These are phyloP conservation scores for Hypoxylon rickii DNA, from an alignment of 495 filamentous ascomycete species.

Conservation along the genomic window DNA sequence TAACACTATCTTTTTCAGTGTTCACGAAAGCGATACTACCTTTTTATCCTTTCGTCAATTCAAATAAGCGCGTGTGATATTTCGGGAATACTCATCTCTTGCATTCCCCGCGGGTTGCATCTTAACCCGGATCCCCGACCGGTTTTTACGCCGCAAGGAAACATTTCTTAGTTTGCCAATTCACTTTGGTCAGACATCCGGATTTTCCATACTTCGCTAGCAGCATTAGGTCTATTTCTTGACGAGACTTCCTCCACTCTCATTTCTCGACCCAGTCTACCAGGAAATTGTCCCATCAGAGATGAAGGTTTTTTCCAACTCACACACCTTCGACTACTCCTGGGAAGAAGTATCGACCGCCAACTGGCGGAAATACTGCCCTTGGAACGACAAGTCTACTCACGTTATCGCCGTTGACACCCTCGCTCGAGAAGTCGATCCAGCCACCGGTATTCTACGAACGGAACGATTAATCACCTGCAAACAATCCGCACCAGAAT, in stretches of 20 bases:
- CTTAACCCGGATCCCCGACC: conserved; percentile 31
- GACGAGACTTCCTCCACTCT: neutral
- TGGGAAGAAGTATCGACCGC: conserved; percentile 99
- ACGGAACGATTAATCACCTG: conserved; percentile 98
- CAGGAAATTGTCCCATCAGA: conserved; percentile 23
- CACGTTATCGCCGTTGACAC: conserved; percentile 97
- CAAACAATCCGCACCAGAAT: conserved; percentile 84
- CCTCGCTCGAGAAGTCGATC: conserved; percentile 77
- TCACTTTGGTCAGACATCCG: neutral
- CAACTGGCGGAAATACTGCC: conserved; percentile 98
- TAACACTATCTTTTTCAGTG: too few relatives aligned
- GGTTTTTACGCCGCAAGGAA: conserved; percentile 7
- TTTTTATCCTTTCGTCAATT: too few relatives aligned
- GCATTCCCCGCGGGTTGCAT: conserved; percentile 12
- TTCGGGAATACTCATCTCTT: conserved; percentile 13
- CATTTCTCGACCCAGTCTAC: neutral
- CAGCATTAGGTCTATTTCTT: neutral
- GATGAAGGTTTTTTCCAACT: conserved; percentile 95
- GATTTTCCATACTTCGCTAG: conserved; percentile 3
- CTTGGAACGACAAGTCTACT: conserved; percentile 94
- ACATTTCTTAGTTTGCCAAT: conserved; percentile 5
- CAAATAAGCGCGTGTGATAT: too few relatives aligned
- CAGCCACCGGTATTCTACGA: conserved; percentile 82
- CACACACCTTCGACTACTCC: conserved; percentile 90
- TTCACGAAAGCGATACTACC: too few relatives aligned